Evolutionary conservation across 164 flowering plant genomes (phyloP).

Genomic region (Liquidambar formosana): DNA sequence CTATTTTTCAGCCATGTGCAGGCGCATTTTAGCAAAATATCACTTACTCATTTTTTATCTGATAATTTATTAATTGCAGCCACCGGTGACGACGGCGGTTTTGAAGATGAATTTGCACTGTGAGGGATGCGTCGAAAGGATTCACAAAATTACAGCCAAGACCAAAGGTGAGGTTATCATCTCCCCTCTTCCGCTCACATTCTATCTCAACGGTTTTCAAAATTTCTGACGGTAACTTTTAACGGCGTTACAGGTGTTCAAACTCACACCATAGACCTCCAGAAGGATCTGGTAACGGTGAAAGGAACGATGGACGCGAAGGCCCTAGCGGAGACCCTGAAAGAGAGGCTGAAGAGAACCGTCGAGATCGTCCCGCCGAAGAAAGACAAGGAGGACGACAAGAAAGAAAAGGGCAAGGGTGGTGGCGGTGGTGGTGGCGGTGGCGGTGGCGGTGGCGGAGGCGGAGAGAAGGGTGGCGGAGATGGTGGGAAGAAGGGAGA

Average conservation of each 20-base stretch:
- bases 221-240: too few relatives aligned
- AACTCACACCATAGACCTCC: constrained; percentile 18
- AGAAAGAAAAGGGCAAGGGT: neutral
- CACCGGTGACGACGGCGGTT: constrained; percentile 43
- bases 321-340: constrained; percentile 18
- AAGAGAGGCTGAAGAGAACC: constrained; percentile 25
- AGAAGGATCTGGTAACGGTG: constrained; percentile 31
- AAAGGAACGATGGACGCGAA: constrained; percentile 35
- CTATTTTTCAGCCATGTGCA: neutral
- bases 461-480: neutral
- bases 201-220: neutral
- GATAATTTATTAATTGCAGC: constrained; percentile 14
- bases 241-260: constrained; percentile 27
- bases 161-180: constrained; percentile 29
- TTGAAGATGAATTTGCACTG: constrained; percentile 40
- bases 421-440: constrained; percentile 4
- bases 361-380: constrained; percentile 35
- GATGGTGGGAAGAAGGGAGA: constrained; percentile 10
- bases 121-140: constrained; percentile 41
- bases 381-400: constrained; percentile 24
- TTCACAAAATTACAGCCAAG: constrained; percentile 21
- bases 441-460: constrained; percentile 5
- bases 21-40: too few relatives aligned
- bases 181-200: neutral
- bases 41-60: neutral